phyloP scores from a whole-genome alignment of 1,139 yeast species.

The Suhomyces yuchorum region DNA sequence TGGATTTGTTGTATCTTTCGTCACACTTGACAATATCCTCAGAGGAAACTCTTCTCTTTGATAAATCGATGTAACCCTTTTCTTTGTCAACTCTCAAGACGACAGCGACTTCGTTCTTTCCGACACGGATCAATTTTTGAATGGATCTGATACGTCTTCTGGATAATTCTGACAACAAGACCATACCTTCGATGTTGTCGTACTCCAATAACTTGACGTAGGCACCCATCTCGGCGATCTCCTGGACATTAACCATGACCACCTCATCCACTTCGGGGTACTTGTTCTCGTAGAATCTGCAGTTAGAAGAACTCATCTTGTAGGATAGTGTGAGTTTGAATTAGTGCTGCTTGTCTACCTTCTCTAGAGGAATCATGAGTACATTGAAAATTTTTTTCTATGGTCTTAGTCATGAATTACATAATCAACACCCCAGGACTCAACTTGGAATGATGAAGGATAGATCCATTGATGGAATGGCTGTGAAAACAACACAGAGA shows the following conservation, averaged over 20 bases:
- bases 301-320: slow-evolving; percentile 80
- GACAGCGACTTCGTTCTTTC: slow-evolving; percentile 97
- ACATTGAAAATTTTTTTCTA: slow-evolving; percentile 12
- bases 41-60: slow-evolving; percentile 97
- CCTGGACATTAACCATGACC: slow-evolving; percentile 98
- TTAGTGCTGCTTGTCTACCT: neutral
- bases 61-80: slow-evolving; percentile 95
- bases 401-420: slow-evolving; percentile 6
- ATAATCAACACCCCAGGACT: slow-evolving; percentile 1
- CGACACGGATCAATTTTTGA: slow-evolving; percentile 96
- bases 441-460: too few relatives aligned
- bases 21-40: slow-evolving; percentile 98
- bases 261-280: slow-evolving; percentile 99
- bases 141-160: slow-evolving; percentile 98
- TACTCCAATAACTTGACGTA: slow-evolving; percentile 94
- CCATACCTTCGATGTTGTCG: slow-evolving; percentile 99
- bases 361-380: slow-evolving; percentile 8
- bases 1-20: slow-evolving; percentile 94
- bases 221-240: slow-evolving; percentile 98
- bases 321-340: slow-evolving; percentile 3
- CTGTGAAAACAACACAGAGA: too few relatives aligned
- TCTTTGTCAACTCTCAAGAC: slow-evolving; percentile 99
- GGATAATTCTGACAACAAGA: slow-evolving; percentile 88
- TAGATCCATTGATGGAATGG: too few relatives aligned
- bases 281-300: slow-evolving; percentile 97